Evolutionary conservation across 1,284 basidiomycete species (phyloP).

Genomic region (Pterulicium gracile): DNA sequence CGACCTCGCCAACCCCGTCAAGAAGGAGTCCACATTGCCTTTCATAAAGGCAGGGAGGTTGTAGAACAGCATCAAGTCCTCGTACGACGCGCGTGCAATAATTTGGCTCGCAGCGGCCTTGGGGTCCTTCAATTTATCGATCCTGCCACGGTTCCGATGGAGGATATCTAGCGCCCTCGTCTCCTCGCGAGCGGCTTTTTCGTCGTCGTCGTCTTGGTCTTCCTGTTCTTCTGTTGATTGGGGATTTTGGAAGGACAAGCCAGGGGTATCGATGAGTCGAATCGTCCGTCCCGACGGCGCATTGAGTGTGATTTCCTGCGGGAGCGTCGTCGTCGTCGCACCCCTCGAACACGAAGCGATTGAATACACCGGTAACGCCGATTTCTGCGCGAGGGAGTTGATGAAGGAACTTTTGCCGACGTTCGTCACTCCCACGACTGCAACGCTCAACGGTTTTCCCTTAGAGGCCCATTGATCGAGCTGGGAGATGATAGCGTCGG

Average conservation of each 20-base stretch:
- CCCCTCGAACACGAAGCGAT: slow-evolving; percentile 39
- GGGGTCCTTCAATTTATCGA: slow-evolving; percentile 85
- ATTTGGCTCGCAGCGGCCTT: slow-evolving; percentile 66
- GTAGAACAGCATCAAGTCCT: slow-evolving; percentile 87
- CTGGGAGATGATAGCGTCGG: slow-evolving; percentile 32
- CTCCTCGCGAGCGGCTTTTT: too few species aligned
- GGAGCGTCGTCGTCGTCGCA: slow-evolving; percentile 60
- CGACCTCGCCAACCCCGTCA: slow-evolving; percentile 75
- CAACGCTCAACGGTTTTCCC: slow-evolving; percentile 45
- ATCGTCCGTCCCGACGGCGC: slow-evolving; percentile 29
- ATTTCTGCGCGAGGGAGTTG: slow-evolving; percentile 57
- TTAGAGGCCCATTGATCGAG: slow-evolving; percentile 35
- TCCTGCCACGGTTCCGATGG: slow-evolving; percentile 72
- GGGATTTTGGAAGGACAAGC: slow-evolving; percentile 50
- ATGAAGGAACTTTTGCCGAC: slow-evolving; percentile 80
- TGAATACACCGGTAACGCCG: slow-evolving; percentile 54
- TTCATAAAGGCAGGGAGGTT: slow-evolving; percentile 77
- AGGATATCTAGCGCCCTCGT: slow-evolving; percentile 61
- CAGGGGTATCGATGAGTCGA: slow-evolving; percentile 76
- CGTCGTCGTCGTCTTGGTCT: slow-evolving; percentile 29
- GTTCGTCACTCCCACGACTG: slow-evolving; percentile 69
- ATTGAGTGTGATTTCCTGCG: slow-evolving; percentile 51
- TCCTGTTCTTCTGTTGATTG: slow-evolving; percentile 26
- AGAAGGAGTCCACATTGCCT: slow-evolving; percentile 66
- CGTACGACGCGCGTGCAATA: slow-evolving; percentile 58